These are phyloP conservation scores for Scleromitrula shiraiana DNA, from an alignment of 2,329 filamentous ascomycete species.

Conservation along the genomic window DNA sequence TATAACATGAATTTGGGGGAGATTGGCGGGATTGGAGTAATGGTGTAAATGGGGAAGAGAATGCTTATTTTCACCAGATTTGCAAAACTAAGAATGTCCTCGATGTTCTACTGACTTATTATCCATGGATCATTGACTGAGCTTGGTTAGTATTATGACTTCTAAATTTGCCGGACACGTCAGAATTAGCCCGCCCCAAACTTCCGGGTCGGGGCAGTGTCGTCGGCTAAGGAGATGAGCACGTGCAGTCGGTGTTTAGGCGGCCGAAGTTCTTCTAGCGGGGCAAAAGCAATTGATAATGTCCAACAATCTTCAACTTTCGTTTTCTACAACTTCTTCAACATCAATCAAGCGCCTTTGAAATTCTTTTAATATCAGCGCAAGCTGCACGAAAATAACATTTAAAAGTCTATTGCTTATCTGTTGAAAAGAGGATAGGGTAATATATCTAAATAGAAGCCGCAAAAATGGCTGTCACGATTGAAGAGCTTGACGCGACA, in stretches of 20 bases:
- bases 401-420: conserved; percentile 11
- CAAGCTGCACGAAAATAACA: conserved; percentile 20
- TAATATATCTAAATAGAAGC: conserved; percentile 23
- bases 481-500: conserved; percentile 92
- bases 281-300: conserved; percentile 14
- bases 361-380: conserved; percentile 18
- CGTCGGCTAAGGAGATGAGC: too few relatives aligned
- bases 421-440: conserved; percentile 21
- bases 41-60: too few relatives aligned
- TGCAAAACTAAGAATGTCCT: too few relatives aligned
- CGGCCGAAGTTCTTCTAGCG: conserved; percentile 9
- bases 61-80: too few relatives aligned
- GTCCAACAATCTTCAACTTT: conserved; percentile 12
- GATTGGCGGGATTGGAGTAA: too few relatives aligned
- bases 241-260: conserved; percentile 1
- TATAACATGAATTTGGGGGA: too few relatives aligned
- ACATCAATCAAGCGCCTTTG: conserved; percentile 14
- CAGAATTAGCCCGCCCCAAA: too few relatives aligned
- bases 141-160: too few relatives aligned
- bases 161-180: too few relatives aligned
- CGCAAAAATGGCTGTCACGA: conserved; percentile 57
- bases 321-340: conserved; percentile 16
- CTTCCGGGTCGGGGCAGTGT: too few relatives aligned
- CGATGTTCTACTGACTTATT: too few relatives aligned
- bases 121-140: too few relatives aligned